phyloP scores from a whole-genome alignment of 2,329 filamentous ascomycete genomes.

The Fonsecaea nubica region DNA sequence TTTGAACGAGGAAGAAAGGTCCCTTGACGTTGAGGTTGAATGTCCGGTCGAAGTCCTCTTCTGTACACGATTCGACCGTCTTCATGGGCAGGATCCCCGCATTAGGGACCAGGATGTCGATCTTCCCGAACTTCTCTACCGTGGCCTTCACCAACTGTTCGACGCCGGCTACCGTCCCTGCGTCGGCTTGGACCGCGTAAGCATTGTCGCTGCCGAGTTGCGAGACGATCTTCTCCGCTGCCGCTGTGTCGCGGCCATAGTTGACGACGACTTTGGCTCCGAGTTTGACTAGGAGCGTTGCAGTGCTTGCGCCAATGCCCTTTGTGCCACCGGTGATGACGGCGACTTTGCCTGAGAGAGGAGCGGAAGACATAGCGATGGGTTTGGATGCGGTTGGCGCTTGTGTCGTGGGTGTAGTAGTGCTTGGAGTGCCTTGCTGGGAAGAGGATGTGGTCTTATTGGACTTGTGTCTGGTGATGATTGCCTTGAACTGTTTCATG shows the following conservation, averaged over 20 bases:
- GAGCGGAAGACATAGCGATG: slow-evolving; percentile 24
- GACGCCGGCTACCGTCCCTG: slow-evolving; percentile 54
- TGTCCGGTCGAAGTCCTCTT: slow-evolving; percentile 58
- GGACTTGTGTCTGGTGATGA: slow-evolving; percentile 19
- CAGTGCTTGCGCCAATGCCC: slow-evolving; percentile 51
- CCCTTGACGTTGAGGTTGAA: slow-evolving; percentile 65
- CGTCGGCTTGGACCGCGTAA: slow-evolving; percentile 63
- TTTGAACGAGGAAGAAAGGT: slow-evolving; percentile 61
- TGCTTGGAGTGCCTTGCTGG: neutral
- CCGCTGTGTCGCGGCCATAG: slow-evolving; percentile 63
- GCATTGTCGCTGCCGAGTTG: slow-evolving; percentile 57
- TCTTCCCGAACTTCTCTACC: slow-evolving; percentile 59
- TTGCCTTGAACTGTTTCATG: slow-evolving; percentile 21
- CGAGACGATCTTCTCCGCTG: slow-evolving; percentile 62
- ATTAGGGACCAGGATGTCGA: slow-evolving; percentile 66
- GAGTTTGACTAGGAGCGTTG: slow-evolving; percentile 47
- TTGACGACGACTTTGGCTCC: slow-evolving; percentile 57
- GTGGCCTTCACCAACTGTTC: slow-evolving; percentile 58
- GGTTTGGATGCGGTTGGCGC: neutral
- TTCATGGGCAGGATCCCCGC: slow-evolving; percentile 61
- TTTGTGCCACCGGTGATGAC: slow-evolving; percentile 52
- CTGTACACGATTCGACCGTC: slow-evolving; percentile 58
- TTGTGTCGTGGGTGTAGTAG: neutral
- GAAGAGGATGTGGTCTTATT: neutral
- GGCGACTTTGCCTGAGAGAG: slow-evolving; percentile 41